Percentiles rank a stretch among this genome's conserved stretches.
Conservation (phyloP, 2,329 filamentous ascomycete species). For the Conoideocrella luteorostrata region DNA sequence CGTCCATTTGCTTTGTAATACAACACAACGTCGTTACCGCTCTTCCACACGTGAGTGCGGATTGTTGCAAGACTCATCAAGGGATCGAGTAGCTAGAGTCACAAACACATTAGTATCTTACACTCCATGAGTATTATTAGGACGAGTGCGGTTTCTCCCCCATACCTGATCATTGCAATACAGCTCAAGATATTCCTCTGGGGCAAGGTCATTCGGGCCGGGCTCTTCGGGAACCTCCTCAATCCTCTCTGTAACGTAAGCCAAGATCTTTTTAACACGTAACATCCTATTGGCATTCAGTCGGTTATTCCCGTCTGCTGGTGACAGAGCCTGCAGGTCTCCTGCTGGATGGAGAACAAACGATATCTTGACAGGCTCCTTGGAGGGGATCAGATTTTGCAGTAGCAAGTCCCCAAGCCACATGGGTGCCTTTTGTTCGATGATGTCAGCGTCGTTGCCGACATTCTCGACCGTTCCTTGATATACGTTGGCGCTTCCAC, state of each 20-base stretch:
- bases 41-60: slow-evolving; percentile 88
- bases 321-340: slow-evolving; percentile 65
- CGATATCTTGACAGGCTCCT: slow-evolving; percentile 94
- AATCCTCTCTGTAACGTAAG: slow-evolving; percentile 87
- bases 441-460: slow-evolving; percentile 68
- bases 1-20: slow-evolving; percentile 90
- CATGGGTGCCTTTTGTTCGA: slow-evolving; percentile 81
- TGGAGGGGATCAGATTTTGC: slow-evolving; percentile 71
- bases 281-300: slow-evolving; percentile 97
- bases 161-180: slow-evolving; percentile 89
- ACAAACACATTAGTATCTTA: slow-evolving; percentile 8
- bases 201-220: slow-evolving; percentile 56
- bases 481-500: slow-evolving; percentile 77
- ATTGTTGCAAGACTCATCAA: slow-evolving; percentile 93
- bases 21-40: slow-evolving; percentile 84
- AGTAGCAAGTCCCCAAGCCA: slow-evolving; percentile 90
- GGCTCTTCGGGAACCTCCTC: slow-evolving; percentile 60
- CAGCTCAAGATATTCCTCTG: slow-evolving; percentile 90
- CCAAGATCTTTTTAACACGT: slow-evolving; percentile 86
- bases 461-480: slow-evolving; percentile 78
- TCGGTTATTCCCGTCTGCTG: slow-evolving; percentile 75
- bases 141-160: too few relatives aligned
- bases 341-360: slow-evolving; percentile 83
- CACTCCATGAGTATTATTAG: too few relatives aligned
- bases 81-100: slow-evolving; percentile 55